These are phyloP conservation scores for Parietichytrium sp. DNA, from an alignment of 108 stramenopile species.

Conservation along the genomic window DNA sequence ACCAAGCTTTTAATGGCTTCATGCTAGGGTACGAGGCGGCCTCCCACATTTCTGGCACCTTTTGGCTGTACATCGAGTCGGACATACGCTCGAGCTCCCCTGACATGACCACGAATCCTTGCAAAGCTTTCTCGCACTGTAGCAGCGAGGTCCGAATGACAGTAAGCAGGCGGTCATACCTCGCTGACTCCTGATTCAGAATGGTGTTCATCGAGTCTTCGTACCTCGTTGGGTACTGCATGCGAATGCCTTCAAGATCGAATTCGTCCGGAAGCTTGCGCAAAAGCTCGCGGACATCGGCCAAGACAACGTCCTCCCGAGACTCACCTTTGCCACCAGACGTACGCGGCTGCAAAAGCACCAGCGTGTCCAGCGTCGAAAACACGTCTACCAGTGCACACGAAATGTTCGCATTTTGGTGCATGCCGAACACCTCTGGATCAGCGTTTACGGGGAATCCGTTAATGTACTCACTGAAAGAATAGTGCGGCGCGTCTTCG, in stretches of 20 bases:
- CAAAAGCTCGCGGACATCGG: conserved; percentile 30
- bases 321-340: conserved; percentile 41
- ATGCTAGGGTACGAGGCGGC: conserved; percentile 58
- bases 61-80: conserved; percentile 48
- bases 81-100: conserved; percentile 60
- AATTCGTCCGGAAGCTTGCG: not conserved
- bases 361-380: conserved; percentile 59
- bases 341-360: conserved; percentile 58
- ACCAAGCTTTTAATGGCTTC: conserved; percentile 58
- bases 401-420: conserved; percentile 68
- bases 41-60: conserved; percentile 60
- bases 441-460: conserved; percentile 64
- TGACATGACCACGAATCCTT: conserved; percentile 66
- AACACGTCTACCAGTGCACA: conserved; percentile 66
- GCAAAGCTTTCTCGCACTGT: conserved; percentile 56
- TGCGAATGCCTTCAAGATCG: conserved; percentile 35
- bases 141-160: conserved; percentile 51
- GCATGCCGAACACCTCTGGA: conserved; percentile 74
- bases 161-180: conserved; percentile 61
- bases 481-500: conserved; percentile 51
- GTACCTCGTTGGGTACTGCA: conserved; percentile 62
- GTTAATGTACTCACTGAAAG: conserved; percentile 66
- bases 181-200: conserved; percentile 62
- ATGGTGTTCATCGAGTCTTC: conserved; percentile 69
- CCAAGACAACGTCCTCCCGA: conserved; percentile 37